These are phyloP conservation scores for Priceomyces castillae DNA, from an alignment of 805 yeast genomes.

Conservation along the genomic window DNA sequence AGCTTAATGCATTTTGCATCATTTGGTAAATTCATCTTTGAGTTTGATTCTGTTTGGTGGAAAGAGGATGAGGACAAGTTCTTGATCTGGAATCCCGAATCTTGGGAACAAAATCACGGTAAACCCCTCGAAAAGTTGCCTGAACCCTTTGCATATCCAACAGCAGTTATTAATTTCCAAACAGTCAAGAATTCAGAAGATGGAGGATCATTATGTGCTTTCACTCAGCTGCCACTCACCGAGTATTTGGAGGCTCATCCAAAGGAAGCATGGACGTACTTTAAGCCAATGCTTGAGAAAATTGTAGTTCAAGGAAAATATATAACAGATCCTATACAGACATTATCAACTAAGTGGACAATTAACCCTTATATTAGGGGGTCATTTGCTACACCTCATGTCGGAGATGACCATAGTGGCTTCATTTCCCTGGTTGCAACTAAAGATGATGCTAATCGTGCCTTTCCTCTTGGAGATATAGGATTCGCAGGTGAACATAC, in stretches of 20 bases:
- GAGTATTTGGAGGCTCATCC: conserved; percentile 53
- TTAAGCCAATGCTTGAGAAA: conserved; percentile 50
- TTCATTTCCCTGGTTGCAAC: conserved; percentile 58
- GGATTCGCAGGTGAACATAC: conserved; percentile 94
- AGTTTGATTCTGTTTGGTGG: conserved; percentile 43
- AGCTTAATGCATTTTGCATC: conserved; percentile 34
- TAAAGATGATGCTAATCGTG: conserved; percentile 24
- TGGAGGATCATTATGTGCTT: conserved; percentile 55
- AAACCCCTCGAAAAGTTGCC: conserved; percentile 24
- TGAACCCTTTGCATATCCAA: conserved; percentile 56
- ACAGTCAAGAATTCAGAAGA: conserved; percentile 25
- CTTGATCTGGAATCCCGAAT: conserved; percentile 8
- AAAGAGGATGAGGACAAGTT: conserved; percentile 44
- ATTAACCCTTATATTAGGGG: conserved; percentile 76
- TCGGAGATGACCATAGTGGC: conserved; percentile 68
- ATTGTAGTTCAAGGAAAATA: conserved; percentile 14
- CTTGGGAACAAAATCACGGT: conserved; percentile 3
- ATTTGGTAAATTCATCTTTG: conserved; percentile 42
- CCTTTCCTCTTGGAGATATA: conserved; percentile 44
- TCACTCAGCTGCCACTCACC: conserved; percentile 75
- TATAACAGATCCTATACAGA: conserved; percentile 26
- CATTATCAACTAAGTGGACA: conserved; percentile 70
- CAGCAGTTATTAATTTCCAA: conserved; percentile 59
- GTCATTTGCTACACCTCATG: conserved; percentile 69
- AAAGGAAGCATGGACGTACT: conserved; percentile 51